Conservation (phyloP, 2,329 filamentous ascomycete species). For the Alternaria sp. region DNA sequence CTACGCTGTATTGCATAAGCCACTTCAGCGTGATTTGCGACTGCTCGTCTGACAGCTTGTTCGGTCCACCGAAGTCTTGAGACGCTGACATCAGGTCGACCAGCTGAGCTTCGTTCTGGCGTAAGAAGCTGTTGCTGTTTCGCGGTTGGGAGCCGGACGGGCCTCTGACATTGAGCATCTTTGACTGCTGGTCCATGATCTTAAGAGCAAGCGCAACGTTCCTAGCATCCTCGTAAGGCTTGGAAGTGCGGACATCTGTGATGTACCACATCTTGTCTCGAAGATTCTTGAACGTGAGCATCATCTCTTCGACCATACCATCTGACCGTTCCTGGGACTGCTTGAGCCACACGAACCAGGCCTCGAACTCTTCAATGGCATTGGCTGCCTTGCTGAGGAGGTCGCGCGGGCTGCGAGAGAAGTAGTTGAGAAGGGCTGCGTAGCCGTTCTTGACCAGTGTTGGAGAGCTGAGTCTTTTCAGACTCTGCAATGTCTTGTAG, state of each 20-base stretch:
- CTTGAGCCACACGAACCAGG: constrained; percentile 83
- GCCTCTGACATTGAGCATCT: constrained; percentile 49
- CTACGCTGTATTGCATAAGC: constrained; percentile 80
- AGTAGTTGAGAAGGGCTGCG: constrained; percentile 74
- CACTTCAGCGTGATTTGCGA: constrained; percentile 83
- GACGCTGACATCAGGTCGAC: constrained; percentile 85
- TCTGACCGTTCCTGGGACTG: constrained; percentile 82
- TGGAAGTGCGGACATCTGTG: constrained; percentile 89
- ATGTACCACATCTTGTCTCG: constrained; percentile 99
- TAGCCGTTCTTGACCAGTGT: constrained; percentile 72
- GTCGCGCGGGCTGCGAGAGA: constrained; percentile 73
- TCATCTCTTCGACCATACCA: constrained; percentile 74
- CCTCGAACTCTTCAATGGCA: constrained; percentile 78
- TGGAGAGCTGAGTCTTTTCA: constrained; percentile 67
- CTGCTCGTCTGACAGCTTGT: constrained; percentile 96
- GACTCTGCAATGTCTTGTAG: constrained; percentile 79
- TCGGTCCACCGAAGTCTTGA: constrained; percentile 85
- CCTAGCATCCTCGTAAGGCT: constrained; percentile 83
- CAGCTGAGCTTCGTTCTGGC: constrained; percentile 82
- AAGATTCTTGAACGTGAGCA: constrained; percentile 73
- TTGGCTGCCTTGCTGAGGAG: constrained; percentile 72
- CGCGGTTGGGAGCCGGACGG: constrained; percentile 50
- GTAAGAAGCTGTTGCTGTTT: constrained; percentile 66
- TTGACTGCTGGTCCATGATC: constrained; percentile 75
- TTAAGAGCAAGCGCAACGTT: constrained; percentile 88